Percentiles rank a stretch among this genome's conserved stretches.
phyloP scores from a whole-genome alignment of 768 basidiomycete genomes.

The Mycena galericulata region DNA sequence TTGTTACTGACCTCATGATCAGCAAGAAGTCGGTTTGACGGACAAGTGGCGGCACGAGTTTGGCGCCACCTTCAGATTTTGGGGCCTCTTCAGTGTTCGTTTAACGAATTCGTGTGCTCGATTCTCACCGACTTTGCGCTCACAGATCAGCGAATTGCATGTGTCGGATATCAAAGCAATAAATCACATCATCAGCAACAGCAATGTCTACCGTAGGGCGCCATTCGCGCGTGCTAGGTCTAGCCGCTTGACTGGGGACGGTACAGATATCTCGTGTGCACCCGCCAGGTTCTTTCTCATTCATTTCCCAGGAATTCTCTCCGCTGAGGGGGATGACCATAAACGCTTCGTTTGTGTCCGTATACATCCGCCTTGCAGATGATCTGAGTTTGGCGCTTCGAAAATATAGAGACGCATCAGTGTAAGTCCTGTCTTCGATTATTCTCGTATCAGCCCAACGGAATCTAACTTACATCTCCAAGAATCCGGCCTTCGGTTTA shows the following conservation, averaged over 20 bases:
- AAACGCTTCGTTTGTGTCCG: conserved; percentile 51
- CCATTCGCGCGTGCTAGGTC: not conserved
- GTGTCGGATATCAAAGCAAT: conserved; percentile 6
- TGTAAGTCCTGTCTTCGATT: no score
- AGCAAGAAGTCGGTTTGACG: conserved; percentile 7
- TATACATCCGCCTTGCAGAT: not conserved
- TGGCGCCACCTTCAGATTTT: conserved; percentile 12
- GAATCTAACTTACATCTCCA: no score
- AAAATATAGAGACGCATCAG: not conserved
- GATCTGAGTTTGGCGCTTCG: not conserved
- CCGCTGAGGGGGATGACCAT: conserved; percentile 51
- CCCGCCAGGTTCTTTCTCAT: no score
- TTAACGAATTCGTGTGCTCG: no score
- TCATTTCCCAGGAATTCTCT: conserved; percentile 36
- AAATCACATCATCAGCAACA: conserved; percentile 1
- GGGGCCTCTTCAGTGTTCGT: conserved; percentile 23
- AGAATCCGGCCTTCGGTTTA: conserved; percentile 62
- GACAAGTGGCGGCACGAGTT: conserved; percentile 17
- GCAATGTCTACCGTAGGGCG: not conserved
- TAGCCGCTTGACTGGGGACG: not conserved
- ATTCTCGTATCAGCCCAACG: no score
- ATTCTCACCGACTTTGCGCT: not conserved
- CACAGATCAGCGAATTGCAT: conserved; percentile 3
- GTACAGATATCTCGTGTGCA: not conserved
- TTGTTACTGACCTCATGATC: no score